Conservation (phyloP, 139 green algal genomes). For the Coelastrella sp. region DNA sequence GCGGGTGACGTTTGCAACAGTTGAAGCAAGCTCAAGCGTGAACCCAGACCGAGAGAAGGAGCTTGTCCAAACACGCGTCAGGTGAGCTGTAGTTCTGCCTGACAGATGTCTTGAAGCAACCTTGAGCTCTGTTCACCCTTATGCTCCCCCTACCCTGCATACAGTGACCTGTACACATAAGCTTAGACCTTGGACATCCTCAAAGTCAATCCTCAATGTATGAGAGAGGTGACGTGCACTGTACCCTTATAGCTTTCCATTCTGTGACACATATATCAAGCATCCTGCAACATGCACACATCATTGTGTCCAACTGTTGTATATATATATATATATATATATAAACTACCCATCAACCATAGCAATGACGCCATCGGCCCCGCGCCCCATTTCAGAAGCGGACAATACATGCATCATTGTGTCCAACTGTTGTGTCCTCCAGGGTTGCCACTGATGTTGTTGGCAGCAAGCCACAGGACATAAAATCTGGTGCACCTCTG, state of each 20-base stretch:
- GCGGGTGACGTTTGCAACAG: neutral
- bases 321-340: too few relatives aligned
- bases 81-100: neutral
- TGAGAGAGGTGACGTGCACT: too few relatives aligned
- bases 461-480: neutral
- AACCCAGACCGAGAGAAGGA: neutral
- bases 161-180: neutral
- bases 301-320: too few relatives aligned
- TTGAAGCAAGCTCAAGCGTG: neutral
- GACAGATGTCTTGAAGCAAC: neutral
- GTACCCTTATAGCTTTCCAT: too few relatives aligned
- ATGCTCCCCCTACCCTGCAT: neutral
- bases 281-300: too few relatives aligned
- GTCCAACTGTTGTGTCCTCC: neutral
- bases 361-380: neutral
- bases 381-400: neutral
- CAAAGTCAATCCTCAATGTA: too few relatives aligned
- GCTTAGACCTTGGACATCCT: too few relatives aligned
- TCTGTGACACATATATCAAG: too few relatives aligned
- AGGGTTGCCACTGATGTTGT: neutral
- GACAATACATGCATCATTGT: too few relatives aligned
- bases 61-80: neutral
- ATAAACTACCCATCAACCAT: too few relatives aligned
- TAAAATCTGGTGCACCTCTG: neutral
- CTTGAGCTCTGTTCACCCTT: too few relatives aligned